These are phyloP conservation scores for Flaveria ramosissima DNA, from an alignment of 129 eudicot species.

Conservation along the genomic window DNA sequence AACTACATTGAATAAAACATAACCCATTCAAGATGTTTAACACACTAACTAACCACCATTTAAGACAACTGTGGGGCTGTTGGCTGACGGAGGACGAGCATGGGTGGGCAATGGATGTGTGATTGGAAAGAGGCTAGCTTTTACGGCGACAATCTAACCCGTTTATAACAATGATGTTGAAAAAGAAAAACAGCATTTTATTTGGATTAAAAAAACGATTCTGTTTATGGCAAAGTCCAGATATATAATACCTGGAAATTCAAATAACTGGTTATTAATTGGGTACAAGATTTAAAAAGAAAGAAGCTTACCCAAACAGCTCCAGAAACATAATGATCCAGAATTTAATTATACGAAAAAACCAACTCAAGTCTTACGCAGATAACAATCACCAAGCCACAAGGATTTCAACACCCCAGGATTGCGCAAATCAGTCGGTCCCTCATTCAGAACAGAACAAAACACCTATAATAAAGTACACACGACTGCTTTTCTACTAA, in stretches of 20 bases:
- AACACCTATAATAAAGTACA: slow-evolving; percentile 16
- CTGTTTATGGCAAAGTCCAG: background rate
- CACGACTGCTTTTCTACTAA: slow-evolving; percentile 34
- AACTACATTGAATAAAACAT: too few species aligned
- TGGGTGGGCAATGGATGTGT: too few species aligned
- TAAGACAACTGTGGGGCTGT: too few species aligned
- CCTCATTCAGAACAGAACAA: background rate
- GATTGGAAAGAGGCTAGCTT: too few species aligned
- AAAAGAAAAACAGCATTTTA: background rate
- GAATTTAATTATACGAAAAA: slow-evolving; percentile 17
- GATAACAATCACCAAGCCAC: slow-evolving; percentile 28
- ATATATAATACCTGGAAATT: slow-evolving; percentile 1
- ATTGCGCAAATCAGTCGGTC: slow-evolving; percentile 23
- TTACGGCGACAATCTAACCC: too few species aligned
- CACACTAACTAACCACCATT: too few species aligned
- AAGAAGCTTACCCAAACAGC: background rate
- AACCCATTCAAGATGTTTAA: too few species aligned
- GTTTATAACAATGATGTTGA: too few species aligned
- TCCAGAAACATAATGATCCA: slow-evolving; percentile 12
- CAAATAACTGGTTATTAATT: slow-evolving; percentile 26
- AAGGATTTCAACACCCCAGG: slow-evolving; percentile 25
- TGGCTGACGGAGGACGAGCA: too few species aligned
- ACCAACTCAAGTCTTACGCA: slow-evolving; percentile 20
- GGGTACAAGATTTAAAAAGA: slow-evolving; percentile 21
- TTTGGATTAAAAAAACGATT: background rate